Conservation (phyloP, 2,329 filamentous ascomycete species). For the Capronia epimyces region DNA sequence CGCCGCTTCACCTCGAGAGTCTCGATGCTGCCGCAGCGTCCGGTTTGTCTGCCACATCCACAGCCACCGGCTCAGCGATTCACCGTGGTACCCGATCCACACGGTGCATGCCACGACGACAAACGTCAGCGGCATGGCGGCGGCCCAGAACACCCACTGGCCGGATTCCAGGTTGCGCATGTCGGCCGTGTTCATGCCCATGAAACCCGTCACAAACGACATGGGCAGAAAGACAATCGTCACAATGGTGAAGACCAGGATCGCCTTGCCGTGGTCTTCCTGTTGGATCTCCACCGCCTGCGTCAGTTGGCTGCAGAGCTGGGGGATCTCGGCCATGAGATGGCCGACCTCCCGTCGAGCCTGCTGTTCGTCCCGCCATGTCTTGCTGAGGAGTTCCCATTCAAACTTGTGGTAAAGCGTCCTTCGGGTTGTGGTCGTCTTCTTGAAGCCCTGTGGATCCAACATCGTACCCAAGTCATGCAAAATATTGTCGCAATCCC, state of each 20-base stretch:
- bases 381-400: background rate
- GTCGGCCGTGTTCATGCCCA: conserved; percentile 32
- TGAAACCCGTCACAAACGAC: conserved; percentile 32
- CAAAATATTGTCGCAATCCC: background rate
- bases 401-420: background rate
- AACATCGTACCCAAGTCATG: background rate
- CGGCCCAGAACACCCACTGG: conserved; percentile 8
- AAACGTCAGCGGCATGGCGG: conserved; percentile 7
- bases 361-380: background rate
- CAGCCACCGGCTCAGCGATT: background rate
- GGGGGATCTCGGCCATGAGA: background rate
- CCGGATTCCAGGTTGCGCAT: background rate
- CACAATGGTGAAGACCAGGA: conserved; percentile 34
- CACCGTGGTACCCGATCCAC: background rate
- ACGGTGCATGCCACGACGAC: background rate
- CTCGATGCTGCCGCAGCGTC: background rate
- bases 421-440: background rate
- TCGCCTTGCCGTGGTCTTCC: conserved; percentile 30
- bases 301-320: background rate
- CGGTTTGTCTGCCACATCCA: background rate
- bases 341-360: background rate
- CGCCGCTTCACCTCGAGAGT: too few relatives aligned
- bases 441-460: background rate
- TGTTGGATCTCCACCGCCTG: conserved; percentile 22
- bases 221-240: conserved; percentile 33